Percentiles rank a stretch among this genome's conserved stretches.
phyloP scores from a whole-genome alignment of 805 yeast species.

The Tetrapisispora namnaoensis region DNA sequence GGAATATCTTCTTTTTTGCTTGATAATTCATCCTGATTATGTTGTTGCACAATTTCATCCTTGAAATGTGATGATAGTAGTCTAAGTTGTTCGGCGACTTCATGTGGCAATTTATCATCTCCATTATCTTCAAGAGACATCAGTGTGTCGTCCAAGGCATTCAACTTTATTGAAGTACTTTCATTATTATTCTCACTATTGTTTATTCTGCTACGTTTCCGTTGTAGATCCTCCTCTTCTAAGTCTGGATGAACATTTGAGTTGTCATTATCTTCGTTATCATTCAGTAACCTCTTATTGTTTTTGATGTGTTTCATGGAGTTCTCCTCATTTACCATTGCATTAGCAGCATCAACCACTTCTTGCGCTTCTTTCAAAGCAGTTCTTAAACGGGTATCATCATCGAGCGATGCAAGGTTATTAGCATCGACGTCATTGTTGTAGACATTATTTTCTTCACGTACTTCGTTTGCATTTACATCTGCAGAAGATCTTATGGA shows the following conservation, averaged over 20 bases:
- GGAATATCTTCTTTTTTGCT: slow-evolving; percentile 18
- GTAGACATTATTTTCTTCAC: neutral
- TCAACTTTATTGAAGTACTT: slow-evolving; percentile 8
- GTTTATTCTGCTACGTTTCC: slow-evolving; percentile 6
- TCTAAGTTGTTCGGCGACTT: slow-evolving; percentile 29
- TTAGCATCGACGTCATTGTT: neutral
- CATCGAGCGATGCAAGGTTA: neutral
- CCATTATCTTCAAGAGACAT: slow-evolving; percentile 21
- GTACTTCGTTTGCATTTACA: neutral
- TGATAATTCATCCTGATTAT: slow-evolving; percentile 10
- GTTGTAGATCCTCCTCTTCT: slow-evolving; percentile 9
- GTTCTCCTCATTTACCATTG: neutral
- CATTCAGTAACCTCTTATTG: slow-evolving; percentile 5
- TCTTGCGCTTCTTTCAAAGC: slow-evolving; percentile 2
- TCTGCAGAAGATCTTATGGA: neutral
- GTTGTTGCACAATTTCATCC: slow-evolving; percentile 21
- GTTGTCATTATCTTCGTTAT: slow-evolving; percentile 3
- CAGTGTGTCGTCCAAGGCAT: slow-evolving; percentile 10
- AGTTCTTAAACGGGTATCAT: neutral
- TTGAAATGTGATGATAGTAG: slow-evolving; percentile 28
- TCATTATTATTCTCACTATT: neutral
- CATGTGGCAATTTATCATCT: slow-evolving; percentile 28
- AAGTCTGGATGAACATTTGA: slow-evolving; percentile 1
- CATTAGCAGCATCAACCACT: neutral
- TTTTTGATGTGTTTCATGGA: neutral